A percentile compares a stretch with the other conserved stretches of the same genome.
Conservation (phyloP, 306 rosid species). For the Acacia crassicarpa region DNA sequence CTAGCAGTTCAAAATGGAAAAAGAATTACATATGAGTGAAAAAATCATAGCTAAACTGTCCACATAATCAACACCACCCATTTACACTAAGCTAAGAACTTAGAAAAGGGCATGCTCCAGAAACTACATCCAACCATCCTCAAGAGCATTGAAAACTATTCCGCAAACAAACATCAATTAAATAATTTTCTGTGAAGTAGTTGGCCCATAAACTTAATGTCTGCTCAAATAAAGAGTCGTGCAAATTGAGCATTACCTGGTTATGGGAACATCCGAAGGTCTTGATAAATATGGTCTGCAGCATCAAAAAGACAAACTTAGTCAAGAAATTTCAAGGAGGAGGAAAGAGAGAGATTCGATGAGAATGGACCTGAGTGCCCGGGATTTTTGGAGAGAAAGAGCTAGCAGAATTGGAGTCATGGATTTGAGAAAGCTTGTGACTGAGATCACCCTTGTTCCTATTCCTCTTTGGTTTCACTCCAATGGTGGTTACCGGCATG, state of each 20-base stretch:
- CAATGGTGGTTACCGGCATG: constrained; percentile 57
- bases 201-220: neutral
- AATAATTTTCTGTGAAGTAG: neutral
- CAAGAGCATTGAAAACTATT: neutral
- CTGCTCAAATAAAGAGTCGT: neutral
- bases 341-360: neutral
- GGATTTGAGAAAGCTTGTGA: constrained; percentile 33
- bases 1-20: neutral
- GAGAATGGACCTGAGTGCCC: constrained; percentile 69
- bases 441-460: constrained; percentile 7
- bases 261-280: constrained; percentile 97
- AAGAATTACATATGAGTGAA: neutral
- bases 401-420: constrained; percentile 13
- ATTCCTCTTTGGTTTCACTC: constrained; percentile 55
- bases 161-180: neutral
- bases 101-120: neutral
- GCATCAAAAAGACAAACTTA: neutral
- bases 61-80: neutral
- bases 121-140: neutral
- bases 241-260: constrained; percentile 49
- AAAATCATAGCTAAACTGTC: neutral
- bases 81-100: neutral
- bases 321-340: neutral
- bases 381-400: constrained; percentile 52
- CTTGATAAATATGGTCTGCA: constrained; percentile 76